A percentile compares a stretch with the other conserved stretches of the same genome.
These are phyloP conservation scores for Phytophthora vignae DNA, from an alignment of 352 stramenopile genomes.

Conservation along the genomic window DNA sequence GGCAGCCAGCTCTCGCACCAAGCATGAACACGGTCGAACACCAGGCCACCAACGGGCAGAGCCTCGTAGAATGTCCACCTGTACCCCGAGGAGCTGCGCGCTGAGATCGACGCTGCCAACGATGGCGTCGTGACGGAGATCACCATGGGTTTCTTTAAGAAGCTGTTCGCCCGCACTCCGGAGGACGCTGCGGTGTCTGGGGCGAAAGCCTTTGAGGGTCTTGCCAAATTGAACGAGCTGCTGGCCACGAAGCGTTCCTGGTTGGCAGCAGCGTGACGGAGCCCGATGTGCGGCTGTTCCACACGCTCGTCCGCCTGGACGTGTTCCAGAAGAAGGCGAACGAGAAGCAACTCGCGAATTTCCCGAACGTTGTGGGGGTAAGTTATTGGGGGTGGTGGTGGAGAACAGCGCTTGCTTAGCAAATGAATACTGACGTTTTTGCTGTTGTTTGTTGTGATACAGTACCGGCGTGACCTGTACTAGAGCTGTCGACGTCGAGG, in stretches of 20 bases:
- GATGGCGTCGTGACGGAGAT: slow-evolving; percentile 66
- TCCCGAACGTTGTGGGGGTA: slow-evolving; percentile 53
- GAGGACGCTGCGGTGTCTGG: slow-evolving; percentile 51
- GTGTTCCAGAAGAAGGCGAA: no score
- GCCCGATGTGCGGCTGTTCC: slow-evolving; percentile 51
- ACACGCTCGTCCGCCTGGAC: slow-evolving; percentile 51
- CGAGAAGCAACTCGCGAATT: slow-evolving; percentile 53
- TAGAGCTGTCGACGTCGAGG: no score
- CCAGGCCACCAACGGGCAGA: no score
- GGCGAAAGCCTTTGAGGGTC: slow-evolving; percentile 26
- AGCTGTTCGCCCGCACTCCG: slow-evolving; percentile 72
- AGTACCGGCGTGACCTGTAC: slow-evolving; percentile 58
- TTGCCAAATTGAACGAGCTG: slow-evolving; percentile 45
- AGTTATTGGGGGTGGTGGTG: neutral
- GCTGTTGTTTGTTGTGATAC: slow-evolving; percentile 6
- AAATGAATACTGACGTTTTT: slow-evolving; percentile 10
- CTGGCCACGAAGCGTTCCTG: slow-evolving; percentile 33
- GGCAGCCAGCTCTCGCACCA: no score
- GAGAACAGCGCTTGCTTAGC: no score
- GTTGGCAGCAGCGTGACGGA: slow-evolving; percentile 46
- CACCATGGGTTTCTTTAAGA: slow-evolving; percentile 61
- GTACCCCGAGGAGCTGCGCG: slow-evolving; percentile 52
- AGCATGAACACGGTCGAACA: no score
- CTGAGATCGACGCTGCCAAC: slow-evolving; percentile 74
- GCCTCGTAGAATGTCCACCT: no score